A percentile compares a stretch with the other conserved stretches of the same genome.
These are phyloP conservation scores for Penicillium sp. DNA, from an alignment of 2,329 filamentous ascomycete species.

Conservation along the genomic window DNA sequence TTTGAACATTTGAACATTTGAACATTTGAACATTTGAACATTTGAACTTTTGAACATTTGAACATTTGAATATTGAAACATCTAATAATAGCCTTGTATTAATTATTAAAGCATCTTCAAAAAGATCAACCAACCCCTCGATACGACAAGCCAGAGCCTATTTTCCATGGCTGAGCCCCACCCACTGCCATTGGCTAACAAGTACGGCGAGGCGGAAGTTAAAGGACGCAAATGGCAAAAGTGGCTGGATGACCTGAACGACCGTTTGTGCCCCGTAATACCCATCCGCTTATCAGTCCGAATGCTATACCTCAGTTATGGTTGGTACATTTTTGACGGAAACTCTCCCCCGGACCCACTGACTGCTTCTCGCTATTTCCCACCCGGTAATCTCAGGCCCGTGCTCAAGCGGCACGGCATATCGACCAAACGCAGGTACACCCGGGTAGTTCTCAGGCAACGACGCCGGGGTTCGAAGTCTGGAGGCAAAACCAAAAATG, in stretches of 20 bases:
- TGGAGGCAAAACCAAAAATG: neutral
- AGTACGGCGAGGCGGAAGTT: neutral
- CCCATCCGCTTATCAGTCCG: neutral
- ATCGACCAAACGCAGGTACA: neutral
- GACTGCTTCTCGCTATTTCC: neutral
- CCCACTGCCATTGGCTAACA: neutral
- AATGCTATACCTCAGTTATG: neutral
- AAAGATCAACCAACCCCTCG: neutral
- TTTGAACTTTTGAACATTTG: no score
- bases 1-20: no score
- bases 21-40: no score
- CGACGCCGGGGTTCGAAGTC: neutral
- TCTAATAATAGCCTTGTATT: no score
- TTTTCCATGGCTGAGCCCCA: neutral
- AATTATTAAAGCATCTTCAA: neutral
- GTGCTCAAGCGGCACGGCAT: neutral
- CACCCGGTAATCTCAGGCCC: neutral
- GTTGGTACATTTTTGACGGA: neutral
- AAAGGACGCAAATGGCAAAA: neutral
- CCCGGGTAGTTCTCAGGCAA: neutral
- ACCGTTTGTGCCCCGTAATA: neutral
- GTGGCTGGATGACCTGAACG: neutral
- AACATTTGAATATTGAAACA: no score
- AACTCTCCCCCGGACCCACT: neutral
- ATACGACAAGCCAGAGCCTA: neutral